Percentiles rank a stretch among this genome's conserved stretches.
These are phyloP conservation scores for Quercus mongolica DNA, from an alignment of 306 rosid species.

Conservation along the genomic window DNA sequence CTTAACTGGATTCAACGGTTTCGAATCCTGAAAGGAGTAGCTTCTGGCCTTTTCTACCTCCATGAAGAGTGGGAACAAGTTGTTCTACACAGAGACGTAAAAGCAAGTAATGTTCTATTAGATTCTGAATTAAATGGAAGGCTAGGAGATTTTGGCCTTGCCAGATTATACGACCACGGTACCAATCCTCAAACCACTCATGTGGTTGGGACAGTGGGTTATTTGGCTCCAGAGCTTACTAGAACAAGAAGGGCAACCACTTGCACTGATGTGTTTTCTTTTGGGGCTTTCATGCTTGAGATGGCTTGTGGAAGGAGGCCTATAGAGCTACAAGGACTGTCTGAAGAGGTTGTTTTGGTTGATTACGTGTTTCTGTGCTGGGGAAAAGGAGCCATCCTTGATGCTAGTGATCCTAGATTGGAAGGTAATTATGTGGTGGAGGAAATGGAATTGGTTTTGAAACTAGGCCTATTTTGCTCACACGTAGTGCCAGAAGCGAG, in stretches of 20 bases:
- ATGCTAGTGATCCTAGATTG: constrained; percentile 44
- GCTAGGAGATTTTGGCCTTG: too few species aligned
- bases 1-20: constrained; percentile 35
- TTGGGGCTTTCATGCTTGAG: constrained; percentile 25
- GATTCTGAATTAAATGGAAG: too few species aligned
- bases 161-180: too few species aligned
- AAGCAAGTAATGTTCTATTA: too few species aligned
- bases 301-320: constrained; percentile 72
- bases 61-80: too few species aligned
- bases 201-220: too few species aligned
- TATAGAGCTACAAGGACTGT: constrained; percentile 23
- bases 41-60: constrained; percentile 27
- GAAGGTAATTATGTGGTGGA: constrained; percentile 22
- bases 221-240: too few species aligned
- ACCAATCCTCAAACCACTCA: too few species aligned
- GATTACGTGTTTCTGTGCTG: constrained; percentile 48
- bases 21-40: constrained; percentile 17
- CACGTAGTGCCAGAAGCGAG: constrained; percentile 37
- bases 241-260: too few species aligned
- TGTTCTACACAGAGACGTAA: too few species aligned
- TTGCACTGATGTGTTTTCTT: too few species aligned
- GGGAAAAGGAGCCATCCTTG: constrained; percentile 40
- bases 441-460: constrained; percentile 50
- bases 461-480: constrained; percentile 55
- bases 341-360: constrained; percentile 40